Conservation (phyloP, 164 flowering plant species). For the Amborella trichopoda region DNA sequence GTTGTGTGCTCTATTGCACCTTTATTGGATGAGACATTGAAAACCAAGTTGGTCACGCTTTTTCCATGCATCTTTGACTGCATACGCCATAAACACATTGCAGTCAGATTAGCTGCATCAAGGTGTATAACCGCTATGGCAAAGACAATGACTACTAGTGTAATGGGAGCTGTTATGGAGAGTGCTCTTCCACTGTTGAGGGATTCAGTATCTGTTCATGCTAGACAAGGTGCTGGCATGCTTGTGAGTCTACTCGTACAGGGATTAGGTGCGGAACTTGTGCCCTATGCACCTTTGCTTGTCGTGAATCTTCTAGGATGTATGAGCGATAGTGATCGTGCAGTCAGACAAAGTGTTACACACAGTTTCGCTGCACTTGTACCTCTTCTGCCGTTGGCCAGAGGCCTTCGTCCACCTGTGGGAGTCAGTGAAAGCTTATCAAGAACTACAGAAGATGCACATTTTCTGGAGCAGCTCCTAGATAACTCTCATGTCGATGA, state of each 20-base stretch:
- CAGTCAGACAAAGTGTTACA: conserved; percentile 92
- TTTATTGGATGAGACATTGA: conserved; percentile 46
- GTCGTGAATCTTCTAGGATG: conserved; percentile 95
- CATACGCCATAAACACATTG: conserved; percentile 76
- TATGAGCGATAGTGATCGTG: conserved; percentile 86
- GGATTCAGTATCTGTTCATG: conserved; percentile 52
- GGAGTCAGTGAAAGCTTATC: conserved; percentile 58
- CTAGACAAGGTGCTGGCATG: conserved; percentile 98
- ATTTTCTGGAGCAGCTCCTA: conserved; percentile 91
- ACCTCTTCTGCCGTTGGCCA: conserved; percentile 95
- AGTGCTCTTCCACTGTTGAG: conserved; percentile 76
- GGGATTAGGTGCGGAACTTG: conserved; percentile 78
- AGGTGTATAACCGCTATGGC: conserved; percentile 94
- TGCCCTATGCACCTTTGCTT: conserved; percentile 78
- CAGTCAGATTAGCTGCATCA: conserved; percentile 94
- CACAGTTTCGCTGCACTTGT: conserved; percentile 98
- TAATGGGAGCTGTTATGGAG: conserved; percentile 80
- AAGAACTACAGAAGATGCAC: conserved; percentile 65
- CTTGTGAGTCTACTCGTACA: conserved; percentile 85
- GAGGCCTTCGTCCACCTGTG: conserved; percentile 72
- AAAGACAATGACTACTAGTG: conserved; percentile 55
- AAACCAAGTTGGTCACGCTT: conserved; percentile 57
- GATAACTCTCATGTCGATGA: conserved; percentile 94
- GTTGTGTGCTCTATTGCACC: conserved; percentile 83
- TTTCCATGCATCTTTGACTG: conserved; percentile 82